Conservation (phyloP, 2,329 filamentous ascomycete species). For the Periglandula ipomoeae region DNA sequence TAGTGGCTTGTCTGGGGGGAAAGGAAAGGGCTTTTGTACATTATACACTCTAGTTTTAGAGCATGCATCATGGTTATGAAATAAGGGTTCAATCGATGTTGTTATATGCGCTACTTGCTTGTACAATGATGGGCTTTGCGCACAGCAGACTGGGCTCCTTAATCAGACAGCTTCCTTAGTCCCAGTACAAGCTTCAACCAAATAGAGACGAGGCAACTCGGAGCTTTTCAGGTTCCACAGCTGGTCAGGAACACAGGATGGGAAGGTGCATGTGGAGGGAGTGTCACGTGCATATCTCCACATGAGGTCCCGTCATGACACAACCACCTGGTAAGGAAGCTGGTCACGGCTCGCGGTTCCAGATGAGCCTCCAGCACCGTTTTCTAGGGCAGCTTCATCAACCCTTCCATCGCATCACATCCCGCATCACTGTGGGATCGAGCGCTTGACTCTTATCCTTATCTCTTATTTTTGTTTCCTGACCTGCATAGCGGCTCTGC, state of each 20-base stretch:
- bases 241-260: too few species aligned
- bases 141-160: too few species aligned
- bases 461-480: background rate
- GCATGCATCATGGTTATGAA: conserved; percentile 1
- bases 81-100: background rate
- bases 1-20: background rate
- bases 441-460: background rate
- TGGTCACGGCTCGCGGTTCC: conserved; percentile 14
- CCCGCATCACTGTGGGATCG: background rate
- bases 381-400: conserved; percentile 9
- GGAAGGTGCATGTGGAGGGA: background rate
- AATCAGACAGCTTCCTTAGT: too few species aligned
- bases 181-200: too few species aligned
- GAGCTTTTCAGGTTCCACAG: too few species aligned
- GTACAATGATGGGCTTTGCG: too few species aligned
- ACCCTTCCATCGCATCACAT: background rate
- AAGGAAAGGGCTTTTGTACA: conserved; percentile 2
- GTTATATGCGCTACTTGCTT: too few species aligned
- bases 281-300: conserved; percentile 20
- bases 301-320: conserved; percentile 10
- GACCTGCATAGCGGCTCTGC: background rate
- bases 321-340: conserved; percentile 13
- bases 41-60: conserved; percentile 1
- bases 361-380: conserved; percentile 11
- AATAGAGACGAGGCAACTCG: too few species aligned